Evolutionary conservation across 768 basidiomycete genomes (phyloP), one percentile per base, ranked within the genome.

Genomic region (Russula abietina): DNA sequence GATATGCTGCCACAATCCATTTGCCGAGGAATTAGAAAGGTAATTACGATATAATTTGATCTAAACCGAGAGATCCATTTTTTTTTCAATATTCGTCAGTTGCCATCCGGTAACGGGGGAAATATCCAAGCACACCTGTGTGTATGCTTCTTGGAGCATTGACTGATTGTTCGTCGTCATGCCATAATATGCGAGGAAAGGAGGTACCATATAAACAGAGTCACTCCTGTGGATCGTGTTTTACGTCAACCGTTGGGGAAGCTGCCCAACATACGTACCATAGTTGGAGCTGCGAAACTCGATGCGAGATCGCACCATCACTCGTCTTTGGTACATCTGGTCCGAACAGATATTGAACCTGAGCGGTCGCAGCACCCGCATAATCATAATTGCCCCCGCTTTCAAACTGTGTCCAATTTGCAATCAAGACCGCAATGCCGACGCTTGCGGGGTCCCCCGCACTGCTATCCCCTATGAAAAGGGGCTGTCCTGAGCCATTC

Each of bases 111-210:
- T 10, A 11, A 24, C 1, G 17, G 5, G 22, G 16, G 28, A 30
- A 16, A 38, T 32, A 6, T n/a, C 36, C 19, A 22, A 50, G 32
- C 69, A 28, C 26, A 70, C 68, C 62, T 93, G 92, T 16, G 78
- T 80, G 74, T 88, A 87, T 3, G 89, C 85, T 60, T 86, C 83
- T 3, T 70, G 70, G 19, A 93, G 65, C 17, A 91, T 74, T 0
- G 82, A 80, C 33, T 77, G 70, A 70, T 93, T 88, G 26, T 72
- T 66, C 0, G 83, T 83, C 36, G 77, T 65, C 12, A 83, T 82
- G 43, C 89, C 93, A 70, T 91, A 92, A 73, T 91, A 93, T 0
- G 92, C 90, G 11, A 94, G 74, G 71, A 93, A 95, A 0, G 91
- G 89, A 1, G 91, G 91, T 0, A 87, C 87, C 91, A 92, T 92